Evolutionary conservation across 805 yeast species (phyloP).

Genomic region (Wickerhamomyces xylosicus): DNA sequence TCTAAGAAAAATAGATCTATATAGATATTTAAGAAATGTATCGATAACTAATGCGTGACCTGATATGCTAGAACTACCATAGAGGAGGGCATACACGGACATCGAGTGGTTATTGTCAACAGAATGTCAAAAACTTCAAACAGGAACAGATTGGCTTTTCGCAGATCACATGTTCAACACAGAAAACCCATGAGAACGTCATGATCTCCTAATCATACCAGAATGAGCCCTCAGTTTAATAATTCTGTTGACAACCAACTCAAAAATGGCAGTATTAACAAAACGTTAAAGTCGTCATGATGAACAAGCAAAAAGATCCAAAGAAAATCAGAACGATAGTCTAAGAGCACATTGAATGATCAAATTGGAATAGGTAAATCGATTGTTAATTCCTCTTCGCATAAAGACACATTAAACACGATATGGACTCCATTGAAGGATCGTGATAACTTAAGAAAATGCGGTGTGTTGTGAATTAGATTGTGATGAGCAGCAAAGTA

Average conservation of each 20-base stretch:
- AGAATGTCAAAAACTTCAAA: neutral
- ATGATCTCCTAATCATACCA: neutral
- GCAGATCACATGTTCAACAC: neutral
- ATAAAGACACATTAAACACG: conserved; percentile 22
- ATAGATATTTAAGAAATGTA: no score
- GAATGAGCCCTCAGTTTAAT: neutral
- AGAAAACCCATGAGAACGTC: neutral
- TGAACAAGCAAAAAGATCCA: neutral
- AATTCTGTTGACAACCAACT: neutral
- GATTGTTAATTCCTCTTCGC: conserved; percentile 15
- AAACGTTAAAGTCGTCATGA: neutral
- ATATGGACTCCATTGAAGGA: conserved; percentile 9
- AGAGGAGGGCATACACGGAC: no score
- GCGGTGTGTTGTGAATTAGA: neutral
- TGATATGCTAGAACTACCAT: no score
- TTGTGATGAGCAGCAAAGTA: neutral
- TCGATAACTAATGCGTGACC: no score
- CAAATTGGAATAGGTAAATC: neutral
- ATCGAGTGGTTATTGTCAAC: no score
- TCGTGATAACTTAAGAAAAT: neutral
- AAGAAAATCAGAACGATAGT: neutral
- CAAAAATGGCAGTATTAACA: neutral
- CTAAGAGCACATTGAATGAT: neutral
- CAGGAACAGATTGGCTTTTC: neutral
- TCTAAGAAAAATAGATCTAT: no score